These are phyloP conservation scores for Cryptococcus sp. DNA, from an alignment of 1,284 basidiomycete genomes.

Conservation along the genomic window DNA sequence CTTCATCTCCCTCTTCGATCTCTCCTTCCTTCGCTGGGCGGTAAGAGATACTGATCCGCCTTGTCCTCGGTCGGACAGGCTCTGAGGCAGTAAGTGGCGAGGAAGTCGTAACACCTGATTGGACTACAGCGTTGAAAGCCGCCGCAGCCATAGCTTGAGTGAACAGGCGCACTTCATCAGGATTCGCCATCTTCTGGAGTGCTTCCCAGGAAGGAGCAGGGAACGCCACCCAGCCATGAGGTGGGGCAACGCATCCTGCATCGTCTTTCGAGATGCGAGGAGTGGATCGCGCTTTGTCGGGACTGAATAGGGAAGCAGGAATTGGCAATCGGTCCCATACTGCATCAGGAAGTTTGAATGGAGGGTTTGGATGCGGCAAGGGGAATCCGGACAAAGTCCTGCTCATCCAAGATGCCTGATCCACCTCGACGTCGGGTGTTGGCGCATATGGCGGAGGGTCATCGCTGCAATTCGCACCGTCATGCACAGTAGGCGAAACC, in stretches of 20 bases:
- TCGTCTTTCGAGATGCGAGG: neutral
- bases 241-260: conserved; percentile 3
- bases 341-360: conserved; percentile 36
- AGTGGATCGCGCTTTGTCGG: conserved; percentile 4
- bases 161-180: conserved; percentile 49
- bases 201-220: conserved; percentile 50
- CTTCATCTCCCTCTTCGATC: conserved; percentile 1
- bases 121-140: conserved; percentile 48
- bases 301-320: conserved; percentile 16
- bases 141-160: conserved; percentile 51
- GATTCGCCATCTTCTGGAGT: conserved; percentile 42
- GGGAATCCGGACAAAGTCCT: conserved; percentile 44
- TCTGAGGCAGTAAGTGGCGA: neutral
- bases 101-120: conserved; percentile 39
- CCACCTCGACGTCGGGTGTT: conserved; percentile 9
- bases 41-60: neutral
- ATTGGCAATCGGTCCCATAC: conserved; percentile 40
- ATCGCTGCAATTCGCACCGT: conserved; percentile 15
- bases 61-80: conserved; percentile 1
- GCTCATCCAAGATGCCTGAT: conserved; percentile 44
- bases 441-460: conserved; percentile 46
- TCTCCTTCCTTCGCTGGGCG: conserved; percentile 4
- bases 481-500: neutral
- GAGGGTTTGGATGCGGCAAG: conserved; percentile 20
- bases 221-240: conserved; percentile 43